Evolutionary conservation across 2,329 filamentous ascomycete genomes (phyloP).

Genomic region (Nemania sp.): DNA sequence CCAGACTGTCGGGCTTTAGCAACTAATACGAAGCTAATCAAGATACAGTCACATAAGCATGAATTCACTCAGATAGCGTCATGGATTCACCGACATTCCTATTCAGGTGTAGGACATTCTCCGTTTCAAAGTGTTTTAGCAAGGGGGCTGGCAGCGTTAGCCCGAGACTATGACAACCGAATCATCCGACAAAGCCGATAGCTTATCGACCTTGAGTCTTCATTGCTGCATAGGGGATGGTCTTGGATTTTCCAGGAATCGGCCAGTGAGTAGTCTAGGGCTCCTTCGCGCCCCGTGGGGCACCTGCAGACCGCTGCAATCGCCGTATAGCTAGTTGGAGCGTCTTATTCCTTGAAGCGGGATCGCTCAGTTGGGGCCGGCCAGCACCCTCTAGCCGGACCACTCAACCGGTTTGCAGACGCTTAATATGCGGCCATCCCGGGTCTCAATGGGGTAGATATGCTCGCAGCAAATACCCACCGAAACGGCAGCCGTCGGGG

Average conservation of each 20-base stretch:
- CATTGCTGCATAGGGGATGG: not conserved
- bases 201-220: constrained; percentile 3
- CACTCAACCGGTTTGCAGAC: constrained; percentile 15
- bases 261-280: not conserved
- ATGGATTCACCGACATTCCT: constrained; percentile 27
- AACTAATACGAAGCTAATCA: not conserved
- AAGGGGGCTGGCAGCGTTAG: constrained; percentile 6
- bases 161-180: constrained; percentile 1
- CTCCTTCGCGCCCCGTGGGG: constrained; percentile 6
- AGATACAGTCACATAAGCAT: constrained; percentile 6
- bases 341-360: constrained; percentile 20
- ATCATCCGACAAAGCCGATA: constrained; percentile 10
- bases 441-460: constrained; percentile 15
- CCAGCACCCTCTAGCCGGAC: not conserved
- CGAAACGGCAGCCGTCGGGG: constrained; percentile 35
- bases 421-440: constrained; percentile 28
- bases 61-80: not conserved
- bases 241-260: not conserved
- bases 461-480: constrained; percentile 21
- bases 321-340: not conserved
- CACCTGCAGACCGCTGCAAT: constrained; percentile 20
- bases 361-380: constrained; percentile 18
- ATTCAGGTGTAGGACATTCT: constrained; percentile 7
- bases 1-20: not conserved
- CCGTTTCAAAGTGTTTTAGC: constrained; percentile 1